Evolutionary conservation across 768 basidiomycete species (phyloP).

Genomic region (Lentinula aciculospora): DNA sequence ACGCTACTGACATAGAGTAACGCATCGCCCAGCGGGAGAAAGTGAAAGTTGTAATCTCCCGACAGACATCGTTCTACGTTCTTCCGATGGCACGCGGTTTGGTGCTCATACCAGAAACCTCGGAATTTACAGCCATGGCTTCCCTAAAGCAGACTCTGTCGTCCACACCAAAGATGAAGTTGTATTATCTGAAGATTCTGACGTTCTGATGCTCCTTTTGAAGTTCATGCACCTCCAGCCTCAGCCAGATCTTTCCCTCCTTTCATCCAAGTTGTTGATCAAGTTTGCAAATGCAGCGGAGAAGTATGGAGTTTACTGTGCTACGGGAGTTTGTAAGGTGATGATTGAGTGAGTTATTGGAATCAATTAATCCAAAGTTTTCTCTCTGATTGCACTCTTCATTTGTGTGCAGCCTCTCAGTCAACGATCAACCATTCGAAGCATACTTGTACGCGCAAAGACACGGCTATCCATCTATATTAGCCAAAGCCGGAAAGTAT

Average conservation of each 20-base stretch:
- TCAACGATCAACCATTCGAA: slow-evolving; percentile 4
- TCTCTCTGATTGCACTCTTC: neutral
- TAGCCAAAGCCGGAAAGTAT: slow-evolving; percentile 4
- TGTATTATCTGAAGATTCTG: neutral
- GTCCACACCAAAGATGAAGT: neutral
- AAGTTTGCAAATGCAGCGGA: slow-evolving; percentile 8
- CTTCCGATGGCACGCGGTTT: slow-evolving; percentile 6
- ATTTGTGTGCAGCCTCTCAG: neutral
- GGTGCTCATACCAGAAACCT: slow-evolving; percentile 6
- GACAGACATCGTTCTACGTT: slow-evolving; percentile 4
- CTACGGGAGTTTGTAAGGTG: neutral
- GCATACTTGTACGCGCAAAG: slow-evolving; percentile 3
- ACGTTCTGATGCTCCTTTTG: neutral
- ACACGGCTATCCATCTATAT: neutral
- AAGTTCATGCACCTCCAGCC: slow-evolving; percentile 6
- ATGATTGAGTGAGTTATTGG: neutral
- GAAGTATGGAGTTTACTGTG: slow-evolving; percentile 5
- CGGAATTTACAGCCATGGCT: slow-evolving; percentile 3
- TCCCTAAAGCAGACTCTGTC: neutral
- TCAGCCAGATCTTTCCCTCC: slow-evolving; percentile 1
- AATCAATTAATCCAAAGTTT: neutral
- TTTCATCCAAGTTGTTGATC: neutral
- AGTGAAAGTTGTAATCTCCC: neutral
- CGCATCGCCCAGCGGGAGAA: neutral
- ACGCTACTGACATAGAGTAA: neutral